Conservation (phyloP, 495 filamentous ascomycete genomes). For the Staphylotrichum longicolle region DNA sequence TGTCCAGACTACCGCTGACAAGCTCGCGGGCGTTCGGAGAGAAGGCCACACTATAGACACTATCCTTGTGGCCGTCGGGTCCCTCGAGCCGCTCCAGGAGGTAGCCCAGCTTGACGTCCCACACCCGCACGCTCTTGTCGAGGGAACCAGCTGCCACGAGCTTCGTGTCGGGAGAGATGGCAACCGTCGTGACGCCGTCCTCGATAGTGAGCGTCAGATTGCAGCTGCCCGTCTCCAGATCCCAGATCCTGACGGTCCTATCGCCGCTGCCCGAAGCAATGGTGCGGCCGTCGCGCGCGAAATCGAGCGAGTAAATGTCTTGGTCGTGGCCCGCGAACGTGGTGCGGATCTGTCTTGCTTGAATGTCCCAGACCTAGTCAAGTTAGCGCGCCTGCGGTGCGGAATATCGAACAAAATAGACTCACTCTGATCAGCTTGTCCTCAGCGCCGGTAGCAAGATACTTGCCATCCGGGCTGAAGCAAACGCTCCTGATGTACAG, state of each 20-base stretch:
- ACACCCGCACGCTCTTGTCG: conserved; percentile 87
- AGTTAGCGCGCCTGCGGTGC: conserved; percentile 6
- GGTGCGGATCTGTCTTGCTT: conserved; percentile 67
- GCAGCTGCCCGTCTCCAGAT: conserved; percentile 71
- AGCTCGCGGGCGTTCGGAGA: conserved; percentile 83
- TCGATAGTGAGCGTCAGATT: conserved; percentile 79
- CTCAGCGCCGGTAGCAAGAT: conserved; percentile 83
- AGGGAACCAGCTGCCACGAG: conserved; percentile 84
- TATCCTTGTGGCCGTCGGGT: conserved; percentile 83
- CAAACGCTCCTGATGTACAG: conserved; percentile 89
- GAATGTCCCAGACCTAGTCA: conserved; percentile 82
- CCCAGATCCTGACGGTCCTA: conserved; percentile 85
- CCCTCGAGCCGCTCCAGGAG: conserved; percentile 82
- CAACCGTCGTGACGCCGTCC: conserved; percentile 87
- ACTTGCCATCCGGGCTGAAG: conserved; percentile 88
- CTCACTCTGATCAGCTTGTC: conserved; percentile 88
- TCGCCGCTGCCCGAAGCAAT: conserved; percentile 89
- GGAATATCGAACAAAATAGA: conserved; percentile 7
- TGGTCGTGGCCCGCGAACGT: conserved; percentile 86
- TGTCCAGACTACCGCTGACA: conserved; percentile 85
- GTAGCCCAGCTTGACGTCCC: conserved; percentile 79
- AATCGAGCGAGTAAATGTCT: conserved; percentile 92
- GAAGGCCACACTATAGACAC: conserved; percentile 90
- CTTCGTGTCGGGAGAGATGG: conserved; percentile 84
- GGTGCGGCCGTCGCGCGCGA: conserved; percentile 79